Conservation (phyloP, 73 alveolate genomes). For the Paramecium bursaria region DNA sequence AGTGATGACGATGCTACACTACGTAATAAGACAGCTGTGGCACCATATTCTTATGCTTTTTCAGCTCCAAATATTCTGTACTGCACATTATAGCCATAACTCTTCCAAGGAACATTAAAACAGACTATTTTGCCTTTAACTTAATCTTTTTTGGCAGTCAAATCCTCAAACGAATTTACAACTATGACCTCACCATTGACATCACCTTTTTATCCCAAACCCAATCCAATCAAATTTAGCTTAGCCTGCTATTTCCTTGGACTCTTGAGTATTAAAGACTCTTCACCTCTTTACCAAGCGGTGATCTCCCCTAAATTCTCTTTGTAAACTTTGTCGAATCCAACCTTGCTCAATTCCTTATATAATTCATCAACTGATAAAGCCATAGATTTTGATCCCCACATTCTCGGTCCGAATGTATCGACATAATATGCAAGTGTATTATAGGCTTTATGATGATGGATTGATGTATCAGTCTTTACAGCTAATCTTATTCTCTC, state of each 20-base stretch:
- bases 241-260: slow-evolving; percentile 57
- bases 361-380: slow-evolving; percentile 1
- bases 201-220: slow-evolving; percentile 39
- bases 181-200: slow-evolving; percentile 60
- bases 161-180: slow-evolving; percentile 39
- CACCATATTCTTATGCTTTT: slow-evolving; percentile 62
- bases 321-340: neutral
- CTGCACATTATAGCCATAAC: slow-evolving; percentile 9
- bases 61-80: slow-evolving; percentile 60
- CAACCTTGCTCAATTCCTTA: neutral
- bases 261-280: slow-evolving; percentile 28
- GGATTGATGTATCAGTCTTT: neutral
- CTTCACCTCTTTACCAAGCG: slow-evolving; percentile 67
- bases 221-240: slow-evolving; percentile 62
- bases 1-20: slow-evolving; percentile 66
- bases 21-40: slow-evolving; percentile 54
- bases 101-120: slow-evolving; percentile 67
- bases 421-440: slow-evolving; percentile 68
- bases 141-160: neutral
- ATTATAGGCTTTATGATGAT: slow-evolving; percentile 49
- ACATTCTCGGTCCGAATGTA: slow-evolving; percentile 69
- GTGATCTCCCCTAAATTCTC: slow-evolving; percentile 14
- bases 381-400: slow-evolving; percentile 33
- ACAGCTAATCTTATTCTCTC: slow-evolving; percentile 5
- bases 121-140: slow-evolving; percentile 67